Base-by-base conservation (phyloP, 345 rosid species). In the Lepidium aucheri region DNA sequence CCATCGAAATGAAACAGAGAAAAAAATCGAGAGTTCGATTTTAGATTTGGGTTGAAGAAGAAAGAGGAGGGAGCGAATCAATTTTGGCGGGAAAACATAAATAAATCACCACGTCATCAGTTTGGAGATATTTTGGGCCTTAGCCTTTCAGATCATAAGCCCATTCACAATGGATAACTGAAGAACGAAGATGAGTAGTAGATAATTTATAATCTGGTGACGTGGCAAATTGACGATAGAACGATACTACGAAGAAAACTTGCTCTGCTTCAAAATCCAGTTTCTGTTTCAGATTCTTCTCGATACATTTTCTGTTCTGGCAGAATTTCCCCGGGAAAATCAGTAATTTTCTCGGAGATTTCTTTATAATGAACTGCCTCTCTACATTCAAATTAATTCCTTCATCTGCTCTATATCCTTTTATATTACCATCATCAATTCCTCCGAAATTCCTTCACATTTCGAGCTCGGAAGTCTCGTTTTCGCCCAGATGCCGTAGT, bases 291-390 rank as follows among this genome's bases (percentile, higher is more conserved):
- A 53, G 63, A 34, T 44, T 36, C 24, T 36, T 53, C 11, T 54
- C 51, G 51, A 33, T 63, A 8, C 45, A 46, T 57, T 72, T 52
- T n/a, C 26, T 50, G 4, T 10, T 35, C 65, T 47, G 41, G 30
- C 18, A 17, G 32, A 52, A 39, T 30, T 70, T 53, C 62, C 68
- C 53, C 52, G 42, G 58, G 28, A 14, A 35, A 70, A 10, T 47
- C 24, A 47, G 42, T 18, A 43, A 45, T 32, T 39, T 57, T 59
- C 64, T 59, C 64, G 38, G 63, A 59, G n/a, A 12, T 7, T 45
- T 13, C 0, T 17, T n/a, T 4, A 67, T n/a, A 57, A 89, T 89
- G 93, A 78, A 78, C 61, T 39, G 78, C 26, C 32, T 75, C 26
- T 68, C 79, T 40, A 33, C 78, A 44, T 76, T 83, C 30, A 68